Conservation (phyloP, 1,284 basidiomycete species). For the Moesziomyces antarcticus region DNA sequence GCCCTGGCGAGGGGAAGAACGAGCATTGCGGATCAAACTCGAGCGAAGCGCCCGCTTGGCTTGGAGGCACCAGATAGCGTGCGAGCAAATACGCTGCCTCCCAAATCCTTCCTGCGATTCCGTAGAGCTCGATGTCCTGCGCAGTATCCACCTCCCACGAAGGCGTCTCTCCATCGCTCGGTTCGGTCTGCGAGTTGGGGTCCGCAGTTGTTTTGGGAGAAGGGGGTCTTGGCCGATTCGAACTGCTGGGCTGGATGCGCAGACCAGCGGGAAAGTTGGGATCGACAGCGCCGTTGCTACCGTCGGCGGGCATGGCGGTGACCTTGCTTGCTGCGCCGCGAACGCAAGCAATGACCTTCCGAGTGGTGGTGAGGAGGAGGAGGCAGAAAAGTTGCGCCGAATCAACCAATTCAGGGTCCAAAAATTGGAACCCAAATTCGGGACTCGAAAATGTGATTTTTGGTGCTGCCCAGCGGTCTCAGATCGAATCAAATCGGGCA, state of each 20-base stretch:
- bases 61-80: slow-evolving; percentile 47
- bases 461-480: no score
- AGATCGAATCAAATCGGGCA: no score
- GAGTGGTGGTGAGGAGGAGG: no score
- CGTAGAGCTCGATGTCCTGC: slow-evolving; percentile 60
- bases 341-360: no score
- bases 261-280: slow-evolving; percentile 60
- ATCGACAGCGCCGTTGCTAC: slow-evolving; percentile 34
- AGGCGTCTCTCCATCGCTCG: slow-evolving; percentile 6
- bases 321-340: neutral
- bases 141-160: slow-evolving; percentile 54
- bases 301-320: slow-evolving; percentile 16
- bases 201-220: no score
- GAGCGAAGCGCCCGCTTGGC: slow-evolving; percentile 1
- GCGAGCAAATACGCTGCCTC: slow-evolving; percentile 62
- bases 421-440: slow-evolving; percentile 16
- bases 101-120: slow-evolving; percentile 66
- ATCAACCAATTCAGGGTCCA: slow-evolving; percentile 28
- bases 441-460: slow-evolving; percentile 13
- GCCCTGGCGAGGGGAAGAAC: slow-evolving; percentile 18
- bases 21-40: slow-evolving; percentile 63
- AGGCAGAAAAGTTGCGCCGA: neutral
- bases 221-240: neutral
- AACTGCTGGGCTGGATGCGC: slow-evolving; percentile 50
- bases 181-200: neutral